A percentile compares a stretch with the other conserved stretches of the same genome.
These are phyloP conservation scores for Albugo laibachii DNA, from an alignment of 352 stramenopile genomes.

Conservation along the genomic window DNA sequence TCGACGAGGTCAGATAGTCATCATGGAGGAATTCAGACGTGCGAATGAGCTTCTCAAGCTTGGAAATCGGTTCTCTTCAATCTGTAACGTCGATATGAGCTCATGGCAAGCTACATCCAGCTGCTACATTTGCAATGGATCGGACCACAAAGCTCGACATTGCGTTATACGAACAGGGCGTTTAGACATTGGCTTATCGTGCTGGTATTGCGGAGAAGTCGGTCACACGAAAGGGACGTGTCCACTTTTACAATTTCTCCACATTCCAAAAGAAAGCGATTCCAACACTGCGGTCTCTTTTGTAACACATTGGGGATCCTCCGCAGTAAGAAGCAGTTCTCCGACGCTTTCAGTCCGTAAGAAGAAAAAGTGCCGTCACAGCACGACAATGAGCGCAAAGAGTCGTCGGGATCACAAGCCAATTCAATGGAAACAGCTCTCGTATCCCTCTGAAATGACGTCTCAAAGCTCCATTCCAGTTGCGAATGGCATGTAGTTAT, in stretches of 20 bases:
- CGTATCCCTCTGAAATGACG: too few species aligned
- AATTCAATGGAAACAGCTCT: too few species aligned
- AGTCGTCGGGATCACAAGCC: too few species aligned
- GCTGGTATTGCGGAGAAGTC: constrained; percentile 59
- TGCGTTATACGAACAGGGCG: constrained; percentile 18
- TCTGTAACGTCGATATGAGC: constrained; percentile 27
- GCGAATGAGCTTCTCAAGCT: constrained; percentile 26
- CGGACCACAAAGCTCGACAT: constrained; percentile 29
- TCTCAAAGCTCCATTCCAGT: too few species aligned
- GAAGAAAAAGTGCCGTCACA: too few species aligned
- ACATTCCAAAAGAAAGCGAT: constrained; percentile 14
- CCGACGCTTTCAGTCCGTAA: too few species aligned
- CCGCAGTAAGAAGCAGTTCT: too few species aligned
- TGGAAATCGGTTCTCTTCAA: constrained; percentile 24
- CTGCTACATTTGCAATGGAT: constrained; percentile 44
- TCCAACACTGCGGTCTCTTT: too few species aligned
- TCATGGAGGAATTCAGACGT: constrained; percentile 33
- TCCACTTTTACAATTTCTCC: constrained; percentile 36
- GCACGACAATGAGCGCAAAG: too few species aligned
- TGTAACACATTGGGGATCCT: too few species aligned
- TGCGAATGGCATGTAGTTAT: too few species aligned
- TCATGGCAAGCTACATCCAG: constrained; percentile 23
- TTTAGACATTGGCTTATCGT: constrained; percentile 14
- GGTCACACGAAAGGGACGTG: constrained; percentile 58
- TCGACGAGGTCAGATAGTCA: constrained; percentile 33